Conservation (phyloP, 306 rosid genomes). For the Vigna radiata region DNA sequence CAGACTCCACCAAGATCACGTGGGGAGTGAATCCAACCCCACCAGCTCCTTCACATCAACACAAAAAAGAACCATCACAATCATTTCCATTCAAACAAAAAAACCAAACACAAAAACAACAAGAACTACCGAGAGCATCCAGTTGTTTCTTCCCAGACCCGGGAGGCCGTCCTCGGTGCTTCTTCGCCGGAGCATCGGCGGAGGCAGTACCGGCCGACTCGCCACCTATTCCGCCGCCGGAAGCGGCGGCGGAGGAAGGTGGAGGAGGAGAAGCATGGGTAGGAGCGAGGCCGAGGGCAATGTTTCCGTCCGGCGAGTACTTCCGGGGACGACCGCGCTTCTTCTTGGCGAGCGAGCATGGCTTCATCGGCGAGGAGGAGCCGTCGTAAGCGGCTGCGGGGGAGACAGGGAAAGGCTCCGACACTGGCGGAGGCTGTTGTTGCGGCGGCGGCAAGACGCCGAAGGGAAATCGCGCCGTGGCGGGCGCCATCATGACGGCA, state of each 20-base stretch:
- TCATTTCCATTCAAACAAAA: slow-evolving; percentile 29
- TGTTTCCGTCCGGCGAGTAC: slow-evolving; percentile 88
- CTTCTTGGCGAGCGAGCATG: slow-evolving; percentile 69
- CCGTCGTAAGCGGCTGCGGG: slow-evolving; percentile 61
- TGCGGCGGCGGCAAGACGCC: slow-evolving; percentile 50
- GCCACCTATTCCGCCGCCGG: slow-evolving; percentile 20
- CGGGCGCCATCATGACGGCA: slow-evolving; percentile 56
- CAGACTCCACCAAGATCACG: slow-evolving; percentile 75
- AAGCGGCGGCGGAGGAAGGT: neutral
- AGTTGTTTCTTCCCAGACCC: slow-evolving; percentile 91
- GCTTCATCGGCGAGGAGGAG: slow-evolving; percentile 54
- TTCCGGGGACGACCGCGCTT: slow-evolving; percentile 95
- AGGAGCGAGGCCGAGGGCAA: slow-evolving; percentile 78
- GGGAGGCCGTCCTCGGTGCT: slow-evolving; percentile 83
- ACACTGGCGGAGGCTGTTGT: slow-evolving; percentile 35
- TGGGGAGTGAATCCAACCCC: slow-evolving; percentile 92
- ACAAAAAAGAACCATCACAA: slow-evolving; percentile 25
- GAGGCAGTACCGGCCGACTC: slow-evolving; percentile 66
- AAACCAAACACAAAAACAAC: slow-evolving; percentile 11
- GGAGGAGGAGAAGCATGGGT: slow-evolving; percentile 60
- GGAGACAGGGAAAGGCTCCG: slow-evolving; percentile 56
- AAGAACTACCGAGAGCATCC: slow-evolving; percentile 72
- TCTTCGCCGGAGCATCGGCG: slow-evolving; percentile 66
- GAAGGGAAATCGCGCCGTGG: slow-evolving; percentile 74
- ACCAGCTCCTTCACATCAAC: slow-evolving; percentile 64